Conservation (phyloP, 2,329 filamentous ascomycete species). For the Fusarium burgessii region DNA sequence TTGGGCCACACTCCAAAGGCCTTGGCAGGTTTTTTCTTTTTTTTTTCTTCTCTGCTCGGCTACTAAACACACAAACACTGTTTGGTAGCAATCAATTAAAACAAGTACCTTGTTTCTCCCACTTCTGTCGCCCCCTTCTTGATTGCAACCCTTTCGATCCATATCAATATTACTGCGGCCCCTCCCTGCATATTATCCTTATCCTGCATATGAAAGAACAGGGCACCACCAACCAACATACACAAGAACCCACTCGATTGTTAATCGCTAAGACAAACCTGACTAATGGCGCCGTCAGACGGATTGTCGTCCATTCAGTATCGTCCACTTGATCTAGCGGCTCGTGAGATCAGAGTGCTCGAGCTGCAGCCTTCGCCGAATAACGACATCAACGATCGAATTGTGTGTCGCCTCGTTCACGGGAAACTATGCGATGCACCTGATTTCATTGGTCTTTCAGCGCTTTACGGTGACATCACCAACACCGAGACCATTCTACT, state of each 20-base stretch:
- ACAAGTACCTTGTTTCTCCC: conserved; percentile 23
- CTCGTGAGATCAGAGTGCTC: conserved; percentile 36
- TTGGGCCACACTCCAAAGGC: conserved; percentile 24
- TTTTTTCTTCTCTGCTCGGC: background rate
- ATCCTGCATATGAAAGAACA: conserved; percentile 15
- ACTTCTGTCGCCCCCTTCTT: background rate
- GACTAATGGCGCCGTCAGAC: conserved; percentile 33
- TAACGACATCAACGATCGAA: conserved; percentile 35
- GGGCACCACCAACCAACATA: background rate
- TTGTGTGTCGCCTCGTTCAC: conserved; percentile 40
- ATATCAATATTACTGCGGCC: background rate
- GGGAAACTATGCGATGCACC: conserved; percentile 30
- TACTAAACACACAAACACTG: background rate
- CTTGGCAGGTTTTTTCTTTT: conserved; percentile 7
- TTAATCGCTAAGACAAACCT: background rate
- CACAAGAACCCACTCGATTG: background rate
- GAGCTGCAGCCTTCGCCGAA: conserved; percentile 37
- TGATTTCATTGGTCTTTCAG: conserved; percentile 41
- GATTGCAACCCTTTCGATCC: background rate
- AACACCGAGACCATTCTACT: conserved; percentile 34
- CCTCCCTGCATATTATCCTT: conserved; percentile 21
- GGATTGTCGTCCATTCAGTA: conserved; percentile 39
- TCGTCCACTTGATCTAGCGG: conserved; percentile 27
- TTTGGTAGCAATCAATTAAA: background rate
- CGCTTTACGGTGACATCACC: conserved; percentile 38